These are phyloP conservation scores for Paraphaeosphaeria minitans DNA, from an alignment of 2,329 filamentous ascomycete species.

Conservation along the genomic window DNA sequence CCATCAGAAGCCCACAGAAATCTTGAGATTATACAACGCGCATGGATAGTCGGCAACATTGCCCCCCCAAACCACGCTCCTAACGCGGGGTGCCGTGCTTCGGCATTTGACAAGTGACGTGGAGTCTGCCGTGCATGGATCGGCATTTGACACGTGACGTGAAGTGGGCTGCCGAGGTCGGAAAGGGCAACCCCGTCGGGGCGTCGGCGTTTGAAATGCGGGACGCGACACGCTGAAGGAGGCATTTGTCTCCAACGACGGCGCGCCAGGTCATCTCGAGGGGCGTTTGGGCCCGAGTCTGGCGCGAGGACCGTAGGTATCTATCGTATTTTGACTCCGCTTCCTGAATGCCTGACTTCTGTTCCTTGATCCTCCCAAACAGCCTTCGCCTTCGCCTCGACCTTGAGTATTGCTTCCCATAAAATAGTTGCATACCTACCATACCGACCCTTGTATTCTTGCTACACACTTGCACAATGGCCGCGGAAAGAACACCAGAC, in stretches of 20 bases:
- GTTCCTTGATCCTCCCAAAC: not conserved
- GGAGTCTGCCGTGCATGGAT: conserved; percentile 7
- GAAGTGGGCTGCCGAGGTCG: conserved; percentile 21
- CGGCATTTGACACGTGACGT: conserved; percentile 11
- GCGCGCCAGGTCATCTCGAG: conserved; percentile 20
- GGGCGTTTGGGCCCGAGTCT: conserved; percentile 27
- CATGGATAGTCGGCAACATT: not conserved
- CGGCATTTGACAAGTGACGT: conserved; percentile 17
- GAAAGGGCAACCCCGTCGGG: conserved; percentile 29
- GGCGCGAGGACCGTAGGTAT: conserved; percentile 1
- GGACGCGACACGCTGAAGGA: conserved; percentile 38
- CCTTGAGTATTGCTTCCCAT: not conserved
- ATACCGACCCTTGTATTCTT: not conserved
- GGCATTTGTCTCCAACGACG: conserved; percentile 35
- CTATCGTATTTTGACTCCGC: not conserved
- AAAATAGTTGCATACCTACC: not conserved
- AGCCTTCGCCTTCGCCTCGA: not conserved
- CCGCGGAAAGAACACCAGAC: conserved; percentile 26
- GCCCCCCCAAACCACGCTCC: not conserved
- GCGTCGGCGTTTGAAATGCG: conserved; percentile 36
- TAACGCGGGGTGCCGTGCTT: conserved; percentile 14
- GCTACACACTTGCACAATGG: conserved; percentile 21
- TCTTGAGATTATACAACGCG: not conserved
- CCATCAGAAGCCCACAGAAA: not conserved
- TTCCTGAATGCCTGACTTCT: not conserved